These are phyloP conservation scores for Gossypium mustelinum DNA, from an alignment of 345 rosid species.

Conservation along the genomic window DNA sequence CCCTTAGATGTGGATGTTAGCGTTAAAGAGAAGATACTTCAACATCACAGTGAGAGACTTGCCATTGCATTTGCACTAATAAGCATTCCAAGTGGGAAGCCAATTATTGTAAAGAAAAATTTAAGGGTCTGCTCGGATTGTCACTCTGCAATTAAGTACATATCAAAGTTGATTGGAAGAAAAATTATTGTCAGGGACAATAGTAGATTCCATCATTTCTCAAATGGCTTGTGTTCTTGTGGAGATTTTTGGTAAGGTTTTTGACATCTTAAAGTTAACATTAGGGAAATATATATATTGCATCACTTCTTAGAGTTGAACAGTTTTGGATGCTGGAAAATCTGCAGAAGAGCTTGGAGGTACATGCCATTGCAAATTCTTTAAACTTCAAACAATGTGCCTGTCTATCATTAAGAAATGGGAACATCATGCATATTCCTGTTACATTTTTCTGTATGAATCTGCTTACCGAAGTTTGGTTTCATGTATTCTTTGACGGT, in stretches of 20 bases:
- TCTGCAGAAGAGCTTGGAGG: not conserved
- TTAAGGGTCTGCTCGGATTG: constrained; percentile 35
- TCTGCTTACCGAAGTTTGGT: not conserved
- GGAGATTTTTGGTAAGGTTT: constrained; percentile 34
- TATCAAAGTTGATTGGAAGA: constrained; percentile 26
- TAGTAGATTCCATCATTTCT: constrained; percentile 35
- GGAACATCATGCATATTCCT: not conserved
- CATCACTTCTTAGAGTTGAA: not conserved
- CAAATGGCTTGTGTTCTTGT: constrained; percentile 33
- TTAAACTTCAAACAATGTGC: not conserved
- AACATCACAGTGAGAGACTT: constrained; percentile 34
- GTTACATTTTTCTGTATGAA: not conserved
- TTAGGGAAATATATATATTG: too few relatives aligned
- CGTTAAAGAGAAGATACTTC: constrained; percentile 34
- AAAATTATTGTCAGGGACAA: constrained; percentile 33
- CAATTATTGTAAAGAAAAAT: constrained; percentile 35
- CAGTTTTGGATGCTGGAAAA: not conserved
- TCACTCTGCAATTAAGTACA: constrained; percentile 31
- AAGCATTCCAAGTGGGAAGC: constrained; percentile 30
- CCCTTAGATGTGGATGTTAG: constrained; percentile 29
- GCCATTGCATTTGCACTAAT: constrained; percentile 38
- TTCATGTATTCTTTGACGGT: not conserved
- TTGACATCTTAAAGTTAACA: not conserved
- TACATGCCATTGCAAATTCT: not conserved
- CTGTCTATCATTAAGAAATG: not conserved